A percentile compares a stretch with the other conserved stretches of the same genome.
phyloP scores from a whole-genome alignment of 176 grass and related monocot genomes.

The Coix lacrymajobi region DNA sequence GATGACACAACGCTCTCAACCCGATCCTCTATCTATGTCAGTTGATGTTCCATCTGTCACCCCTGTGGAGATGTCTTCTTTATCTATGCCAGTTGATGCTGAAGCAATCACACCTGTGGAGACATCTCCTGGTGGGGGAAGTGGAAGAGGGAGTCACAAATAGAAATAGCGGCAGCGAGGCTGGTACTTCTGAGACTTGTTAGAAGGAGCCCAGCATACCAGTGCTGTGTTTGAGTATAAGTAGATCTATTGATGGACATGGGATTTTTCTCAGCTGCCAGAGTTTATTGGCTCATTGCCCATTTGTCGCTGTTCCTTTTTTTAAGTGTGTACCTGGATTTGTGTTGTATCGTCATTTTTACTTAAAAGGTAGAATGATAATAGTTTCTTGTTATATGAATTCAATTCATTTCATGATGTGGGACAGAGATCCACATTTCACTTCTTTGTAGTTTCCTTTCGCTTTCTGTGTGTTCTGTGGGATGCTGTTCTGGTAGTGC shows the following conservation, averaged over 20 bases:
- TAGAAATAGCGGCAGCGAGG: not conserved
- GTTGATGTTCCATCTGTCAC: not conserved
- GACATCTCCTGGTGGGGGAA: not conserved
- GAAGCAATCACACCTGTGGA: not conserved
- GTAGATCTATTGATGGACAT: not conserved
- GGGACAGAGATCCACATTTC: not conserved
- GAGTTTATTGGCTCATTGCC: not conserved
- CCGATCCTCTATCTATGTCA: not conserved
- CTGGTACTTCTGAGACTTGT: constrained; percentile 10
- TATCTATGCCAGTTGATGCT: not conserved
- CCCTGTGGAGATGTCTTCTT: not conserved
- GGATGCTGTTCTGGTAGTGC: not conserved
- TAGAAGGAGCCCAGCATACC: not conserved
- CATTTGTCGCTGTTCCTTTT: not conserved
- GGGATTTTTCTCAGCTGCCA: not conserved
- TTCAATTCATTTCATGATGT: not conserved
- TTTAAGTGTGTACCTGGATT: not conserved
- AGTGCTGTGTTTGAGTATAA: constrained; percentile 8
- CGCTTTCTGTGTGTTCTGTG: not conserved
- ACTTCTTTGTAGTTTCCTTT: not conserved
- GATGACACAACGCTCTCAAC: not conserved
- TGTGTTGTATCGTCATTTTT: not conserved
- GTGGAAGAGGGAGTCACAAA: not conserved
- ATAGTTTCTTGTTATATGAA: not conserved
- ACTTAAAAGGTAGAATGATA: not conserved